Percentiles rank a stretch among this genome's conserved stretches.
Conservation (phyloP, 2,329 filamentous ascomycete species). For the Nannizziopsis arthrosporioides region DNA sequence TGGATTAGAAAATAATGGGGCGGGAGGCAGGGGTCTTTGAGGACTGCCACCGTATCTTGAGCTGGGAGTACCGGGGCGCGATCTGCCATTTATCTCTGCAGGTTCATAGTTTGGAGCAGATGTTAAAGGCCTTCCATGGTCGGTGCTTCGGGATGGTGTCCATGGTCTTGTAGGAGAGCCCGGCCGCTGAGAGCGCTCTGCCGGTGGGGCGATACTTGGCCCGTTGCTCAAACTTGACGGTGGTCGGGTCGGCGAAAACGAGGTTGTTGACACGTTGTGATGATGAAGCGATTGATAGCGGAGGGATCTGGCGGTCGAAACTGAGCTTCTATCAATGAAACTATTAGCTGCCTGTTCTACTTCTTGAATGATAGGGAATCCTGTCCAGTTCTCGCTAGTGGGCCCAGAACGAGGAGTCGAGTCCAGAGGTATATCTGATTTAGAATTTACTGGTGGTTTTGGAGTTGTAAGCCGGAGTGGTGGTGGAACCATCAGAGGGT, state of each 20-base stretch:
- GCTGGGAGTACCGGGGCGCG: constrained; percentile 79
- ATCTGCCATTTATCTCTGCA: constrained; percentile 75
- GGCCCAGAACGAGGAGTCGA: not conserved
- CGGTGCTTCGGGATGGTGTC: constrained; percentile 45
- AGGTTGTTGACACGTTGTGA: constrained; percentile 23
- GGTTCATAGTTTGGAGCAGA: constrained; percentile 63
- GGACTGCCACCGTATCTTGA: constrained; percentile 82
- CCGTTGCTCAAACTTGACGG: constrained; percentile 33
- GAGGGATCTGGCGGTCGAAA: constrained; percentile 21
- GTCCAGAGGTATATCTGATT: constrained; percentile 2
- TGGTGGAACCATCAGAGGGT: constrained; percentile 10
- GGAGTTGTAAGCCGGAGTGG: constrained; percentile 16
- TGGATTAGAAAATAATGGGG: constrained; percentile 63
- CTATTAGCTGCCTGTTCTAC: constrained; percentile 19
- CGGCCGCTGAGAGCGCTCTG: constrained; percentile 26
- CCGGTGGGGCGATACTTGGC: constrained; percentile 33
- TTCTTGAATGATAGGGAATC: constrained; percentile 15
- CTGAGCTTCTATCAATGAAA: constrained; percentile 18
- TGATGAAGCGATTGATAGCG: constrained; percentile 25
- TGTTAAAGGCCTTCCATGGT: constrained; percentile 61
- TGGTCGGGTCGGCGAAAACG: constrained; percentile 27
- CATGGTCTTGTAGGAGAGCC: constrained; percentile 41
- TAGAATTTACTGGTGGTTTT: constrained; percentile 11
- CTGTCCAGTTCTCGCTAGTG: constrained; percentile 7
- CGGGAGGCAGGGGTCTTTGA: constrained; percentile 73